Evolutionary conservation across 352 stramenopile species (phyloP), one percentile per base, ranked within the genome.

Genomic region (Globisporangium nagaii): DNA sequence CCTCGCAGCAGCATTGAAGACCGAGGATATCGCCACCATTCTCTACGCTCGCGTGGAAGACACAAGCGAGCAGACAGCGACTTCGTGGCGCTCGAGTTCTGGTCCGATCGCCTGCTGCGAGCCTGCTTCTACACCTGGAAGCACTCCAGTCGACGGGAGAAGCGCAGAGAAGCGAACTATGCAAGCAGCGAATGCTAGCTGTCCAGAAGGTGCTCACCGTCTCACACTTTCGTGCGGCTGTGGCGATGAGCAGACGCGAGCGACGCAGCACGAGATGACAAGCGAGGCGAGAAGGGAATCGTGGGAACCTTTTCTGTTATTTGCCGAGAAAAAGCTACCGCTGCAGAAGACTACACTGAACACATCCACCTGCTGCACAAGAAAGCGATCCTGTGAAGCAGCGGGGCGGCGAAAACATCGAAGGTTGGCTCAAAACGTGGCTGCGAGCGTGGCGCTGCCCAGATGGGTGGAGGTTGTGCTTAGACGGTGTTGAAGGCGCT

Each of bases 401-500:
- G 45, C 20, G 20, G 20, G 22, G 6, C 17, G 34, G 35, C 34
- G 35, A 43, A 10, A 28, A 55, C 48, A 55, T 55, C 32, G 15
- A 55, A 12, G 19, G 2, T 55, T 46, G 48, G 27, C 44, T 51
- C 44, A 40, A 51, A 51, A 20, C 2, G 11, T 51, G 15, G 20
- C 24, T 24, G 19, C 6, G 10, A 39, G 17, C 30, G 27, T 22
- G 44, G 20, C 17, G 35, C 24, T 55, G 2, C 25, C 5, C 5
- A 35, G 22, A 22, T 9, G 22, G 36, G 1, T 4, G 10, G 13
- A 37, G 4, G 6, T 3, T 4, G 13, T 34, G 15, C 36, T 44
- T 55, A 55, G 22, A 36, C 34, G 20, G 48, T 9, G 22, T 43
- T 36, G 35, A 36, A 55, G 9, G 63, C 63, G 7, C 58, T 70